A percentile compares a stretch with the other conserved stretches of the same genome.
Conservation (phyloP, 1,284 basidiomycete genomes). For the Ustilago nuda region DNA sequence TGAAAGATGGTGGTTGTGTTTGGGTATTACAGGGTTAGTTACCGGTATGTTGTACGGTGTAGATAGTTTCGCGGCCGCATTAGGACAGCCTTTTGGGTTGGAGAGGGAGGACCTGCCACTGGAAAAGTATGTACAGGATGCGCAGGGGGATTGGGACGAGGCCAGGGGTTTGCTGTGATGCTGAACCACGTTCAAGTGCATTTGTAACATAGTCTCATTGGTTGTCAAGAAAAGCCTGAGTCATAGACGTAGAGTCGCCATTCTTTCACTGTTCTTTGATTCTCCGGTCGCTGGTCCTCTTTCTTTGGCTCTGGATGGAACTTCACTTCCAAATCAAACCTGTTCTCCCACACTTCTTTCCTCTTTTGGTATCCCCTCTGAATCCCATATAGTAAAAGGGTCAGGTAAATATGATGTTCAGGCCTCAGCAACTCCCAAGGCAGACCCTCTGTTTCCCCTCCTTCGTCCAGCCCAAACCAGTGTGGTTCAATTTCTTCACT, state of each 20-base stretch:
- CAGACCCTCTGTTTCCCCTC: background rate
- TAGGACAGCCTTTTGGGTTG: slow-evolving; percentile 46
- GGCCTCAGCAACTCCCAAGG: slow-evolving; percentile 10
- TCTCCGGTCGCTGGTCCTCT: slow-evolving; percentile 18
- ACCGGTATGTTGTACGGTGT: slow-evolving; percentile 51
- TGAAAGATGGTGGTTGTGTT: slow-evolving; percentile 24
- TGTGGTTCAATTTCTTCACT: slow-evolving; percentile 7
- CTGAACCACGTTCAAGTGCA: no score
- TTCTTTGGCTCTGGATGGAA: slow-evolving; percentile 16
- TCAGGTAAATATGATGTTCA: slow-evolving; percentile 20
- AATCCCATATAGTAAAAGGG: background rate
- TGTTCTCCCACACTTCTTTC: background rate
- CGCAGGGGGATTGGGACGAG: slow-evolving; percentile 39
- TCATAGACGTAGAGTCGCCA: slow-evolving; percentile 13
- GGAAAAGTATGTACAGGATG: slow-evolving; percentile 29
- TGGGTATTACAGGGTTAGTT: slow-evolving; percentile 17
- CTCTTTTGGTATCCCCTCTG: background rate
- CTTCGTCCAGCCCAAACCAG: background rate
- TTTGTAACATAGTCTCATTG: no score
- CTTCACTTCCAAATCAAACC: slow-evolving; percentile 16
- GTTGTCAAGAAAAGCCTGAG: background rate
- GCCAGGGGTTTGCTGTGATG: slow-evolving; percentile 5
- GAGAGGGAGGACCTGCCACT: slow-evolving; percentile 47
- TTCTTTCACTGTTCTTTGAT: slow-evolving; percentile 10
- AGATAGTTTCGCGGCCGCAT: slow-evolving; percentile 39